Percentiles rank a stretch among this genome's conserved stretches.
phyloP scores from a whole-genome alignment of 768 basidiomycete species.

The Leucocoprinus birnbaumii region DNA sequence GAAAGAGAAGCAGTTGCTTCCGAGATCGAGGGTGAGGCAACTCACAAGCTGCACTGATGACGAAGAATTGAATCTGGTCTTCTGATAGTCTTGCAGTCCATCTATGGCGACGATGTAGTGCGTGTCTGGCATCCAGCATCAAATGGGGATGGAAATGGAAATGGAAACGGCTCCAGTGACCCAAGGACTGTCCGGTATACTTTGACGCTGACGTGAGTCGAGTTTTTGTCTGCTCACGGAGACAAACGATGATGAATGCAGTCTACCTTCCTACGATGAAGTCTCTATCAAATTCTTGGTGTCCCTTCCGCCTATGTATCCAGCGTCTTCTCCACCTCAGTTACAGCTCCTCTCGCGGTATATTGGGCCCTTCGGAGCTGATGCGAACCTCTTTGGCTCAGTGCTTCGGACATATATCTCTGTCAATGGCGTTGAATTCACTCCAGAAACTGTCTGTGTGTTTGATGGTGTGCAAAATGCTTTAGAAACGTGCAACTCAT shows the following conservation, averaged over 20 bases:
- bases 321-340: conserved; percentile 67
- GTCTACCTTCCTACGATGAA: conserved; percentile 52
- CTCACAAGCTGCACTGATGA: background rate
- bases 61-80: background rate
- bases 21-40: conserved; percentile 41
- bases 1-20: conserved; percentile 40
- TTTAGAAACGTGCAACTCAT: conserved; percentile 58
- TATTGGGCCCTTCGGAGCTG: conserved; percentile 75
- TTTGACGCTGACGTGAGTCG: conserved; percentile 57
- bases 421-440: conserved; percentile 72
- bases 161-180: conserved; percentile 14
- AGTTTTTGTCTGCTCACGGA: conserved; percentile 2
- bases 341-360: conserved; percentile 84
- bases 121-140: conserved; percentile 50
- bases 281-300: conserved; percentile 53
- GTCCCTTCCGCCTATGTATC: conserved; percentile 61
- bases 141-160: conserved; percentile 18
- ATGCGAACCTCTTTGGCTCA: conserved; percentile 70
- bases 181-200: conserved; percentile 58
- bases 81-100: conserved; percentile 68
- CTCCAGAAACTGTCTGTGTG: conserved; percentile 69
- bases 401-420: conserved; percentile 83
- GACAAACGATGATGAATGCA: conserved; percentile 27
- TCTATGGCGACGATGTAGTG: conserved; percentile 71
- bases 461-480: conserved; percentile 85